Evolutionary conservation across 2,329 filamentous ascomycete genomes (phyloP).

Genomic region (Ophioceras dolichostomum): DNA sequence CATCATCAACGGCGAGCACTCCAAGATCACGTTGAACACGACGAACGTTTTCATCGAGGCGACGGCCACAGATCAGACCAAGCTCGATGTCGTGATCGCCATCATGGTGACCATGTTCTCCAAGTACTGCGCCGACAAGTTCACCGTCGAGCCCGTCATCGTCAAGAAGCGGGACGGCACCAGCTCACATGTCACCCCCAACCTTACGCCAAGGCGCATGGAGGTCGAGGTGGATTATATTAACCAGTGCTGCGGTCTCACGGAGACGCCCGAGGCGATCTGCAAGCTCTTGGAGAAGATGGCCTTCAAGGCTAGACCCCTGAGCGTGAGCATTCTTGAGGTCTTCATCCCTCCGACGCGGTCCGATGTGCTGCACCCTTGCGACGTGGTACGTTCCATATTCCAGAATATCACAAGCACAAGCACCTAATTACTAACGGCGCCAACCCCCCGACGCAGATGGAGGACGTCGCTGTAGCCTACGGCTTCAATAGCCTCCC

Average conservation of each 20-base stretch:
- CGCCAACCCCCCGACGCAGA: too few species aligned
- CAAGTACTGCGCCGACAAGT: conserved; percentile 73
- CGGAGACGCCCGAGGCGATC: conserved; percentile 61
- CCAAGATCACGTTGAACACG: conserved; percentile 86
- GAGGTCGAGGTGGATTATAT: conserved; percentile 86
- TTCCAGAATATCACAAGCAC: neutral
- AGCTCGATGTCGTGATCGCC: conserved; percentile 81
- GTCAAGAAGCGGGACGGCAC: conserved; percentile 83
- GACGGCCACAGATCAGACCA: conserved; percentile 90
- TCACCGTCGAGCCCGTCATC: conserved; percentile 87
- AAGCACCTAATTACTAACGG: neutral
- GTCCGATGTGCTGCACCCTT: conserved; percentile 90
- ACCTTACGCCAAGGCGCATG: conserved; percentile 63
- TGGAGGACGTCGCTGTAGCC: conserved; percentile 95
- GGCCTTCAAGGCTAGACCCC: conserved; percentile 73
- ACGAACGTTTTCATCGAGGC: conserved; percentile 96
- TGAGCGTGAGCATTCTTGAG: conserved; percentile 56
- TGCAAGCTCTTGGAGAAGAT: conserved; percentile 77
- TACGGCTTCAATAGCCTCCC: conserved; percentile 97
- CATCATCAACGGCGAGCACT: conserved; percentile 96
- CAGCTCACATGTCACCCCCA: conserved; percentile 68
- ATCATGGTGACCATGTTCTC: conserved; percentile 98
- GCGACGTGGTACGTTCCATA: conserved; percentile 51
- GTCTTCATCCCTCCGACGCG: conserved; percentile 79
- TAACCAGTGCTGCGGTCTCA: conserved; percentile 80